These are phyloP conservation scores for Peterozyma toletana DNA, from an alignment of 805 yeast species.

Conservation along the genomic window DNA sequence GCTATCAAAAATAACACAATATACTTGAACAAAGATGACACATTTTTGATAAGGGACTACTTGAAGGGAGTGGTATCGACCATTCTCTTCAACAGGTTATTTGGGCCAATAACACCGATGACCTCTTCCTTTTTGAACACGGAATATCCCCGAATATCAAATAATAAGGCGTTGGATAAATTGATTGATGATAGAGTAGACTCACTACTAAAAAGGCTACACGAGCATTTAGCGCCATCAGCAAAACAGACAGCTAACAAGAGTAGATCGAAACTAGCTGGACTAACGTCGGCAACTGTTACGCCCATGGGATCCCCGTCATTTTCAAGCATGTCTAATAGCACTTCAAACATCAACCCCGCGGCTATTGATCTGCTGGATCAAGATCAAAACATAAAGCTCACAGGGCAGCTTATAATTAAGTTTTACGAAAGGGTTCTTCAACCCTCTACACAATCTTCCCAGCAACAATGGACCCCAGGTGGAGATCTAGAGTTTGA, in stretches of 20 bases:
- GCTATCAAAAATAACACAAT: no score
- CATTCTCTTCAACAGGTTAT: constrained; percentile 7
- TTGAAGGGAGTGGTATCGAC: constrained; percentile 8
- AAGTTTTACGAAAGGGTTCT: neutral
- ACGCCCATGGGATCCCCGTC: neutral
- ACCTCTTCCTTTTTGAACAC: constrained; percentile 5
- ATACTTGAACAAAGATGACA: no score
- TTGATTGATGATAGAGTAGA: constrained; percentile 7
- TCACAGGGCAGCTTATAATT: neutral
- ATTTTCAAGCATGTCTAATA: neutral
- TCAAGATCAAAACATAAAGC: neutral
- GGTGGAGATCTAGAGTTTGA: neutral
- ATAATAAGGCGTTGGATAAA: neutral
- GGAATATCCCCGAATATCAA: constrained; percentile 5
- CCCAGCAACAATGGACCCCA: neutral
- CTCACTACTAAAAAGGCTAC: neutral
- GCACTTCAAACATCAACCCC: neutral
- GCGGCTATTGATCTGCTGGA: neutral
- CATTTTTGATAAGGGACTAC: neutral
- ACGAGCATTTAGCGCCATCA: no score
- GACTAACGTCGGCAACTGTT: no score
- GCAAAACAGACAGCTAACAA: no score
- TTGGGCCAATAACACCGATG: constrained; percentile 5
- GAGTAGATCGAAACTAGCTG: no score
- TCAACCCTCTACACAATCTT: neutral